Base-by-base conservation (phyloP, 2,329 filamentous ascomycete species). In the Xylaria sp. region DNA sequence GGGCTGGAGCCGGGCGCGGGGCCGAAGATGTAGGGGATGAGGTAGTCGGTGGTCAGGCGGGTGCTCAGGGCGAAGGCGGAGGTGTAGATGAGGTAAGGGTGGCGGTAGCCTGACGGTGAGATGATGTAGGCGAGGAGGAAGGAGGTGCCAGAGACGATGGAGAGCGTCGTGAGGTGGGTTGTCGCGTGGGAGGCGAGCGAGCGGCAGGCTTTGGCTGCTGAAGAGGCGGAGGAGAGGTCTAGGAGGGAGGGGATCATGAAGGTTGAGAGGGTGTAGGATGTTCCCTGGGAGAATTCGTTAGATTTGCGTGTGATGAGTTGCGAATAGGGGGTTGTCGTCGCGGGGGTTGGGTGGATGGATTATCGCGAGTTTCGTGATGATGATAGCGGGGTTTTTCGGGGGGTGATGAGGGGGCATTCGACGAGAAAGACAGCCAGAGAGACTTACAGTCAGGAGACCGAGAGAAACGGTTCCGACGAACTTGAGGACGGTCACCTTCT, bases 381-480 rank as follows among this genome's bases (percentile, higher is more conserved):
- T 30, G 23, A 61, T 59, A 63, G 69, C 66, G 68, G 68, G 68
- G 67, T 61, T 59, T 39, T 46, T 3, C 30, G 50, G 9, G 10
- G 5, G 6, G 39, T 62, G 48, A 57, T 51, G 58, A 57, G 51
- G 67, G 67, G 68, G 66, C 67, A 30, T 30, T 30, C 23, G 23
- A 30, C 23, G 23, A 30, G 23, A 30, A 63, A 66, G 54, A 67
- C 59, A 49, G 55, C 30, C 44, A 9, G 42, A 42, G 30, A 48
- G 37, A 68, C 88, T 70, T 83, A 96, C 92, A 61, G 92, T 96
- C 74, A 96, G 78, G 59, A 97, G 82, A 64, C 93, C 93, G 59
- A 97, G 82, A 69, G 89, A 93, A 66, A 96, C 84, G 55, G 91
- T 95, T 71, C 93, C 93, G 67, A 97, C 89, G 74, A 97, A 96